These are phyloP conservation scores for Neltuma alba DNA, from an alignment of 306 rosid species.

Conservation along the genomic window DNA sequence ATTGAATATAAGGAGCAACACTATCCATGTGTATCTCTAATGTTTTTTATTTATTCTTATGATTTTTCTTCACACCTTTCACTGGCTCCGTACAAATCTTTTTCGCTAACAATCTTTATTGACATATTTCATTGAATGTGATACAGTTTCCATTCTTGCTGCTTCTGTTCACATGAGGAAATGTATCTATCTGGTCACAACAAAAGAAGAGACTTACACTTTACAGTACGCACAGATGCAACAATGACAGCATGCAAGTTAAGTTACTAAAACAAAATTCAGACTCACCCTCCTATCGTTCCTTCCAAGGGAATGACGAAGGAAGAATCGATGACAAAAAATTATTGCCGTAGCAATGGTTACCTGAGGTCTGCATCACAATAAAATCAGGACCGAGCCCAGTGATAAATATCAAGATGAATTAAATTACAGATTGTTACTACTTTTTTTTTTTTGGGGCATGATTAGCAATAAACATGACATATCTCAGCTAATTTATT, in stretches of 20 bases:
- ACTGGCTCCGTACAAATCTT: neutral
- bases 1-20: neutral
- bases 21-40: neutral
- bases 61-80: neutral
- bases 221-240: neutral
- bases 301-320: constrained; percentile 91
- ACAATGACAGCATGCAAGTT: constrained; percentile 13
- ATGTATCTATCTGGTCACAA: neutral
- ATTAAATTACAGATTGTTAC: constrained; percentile 3
- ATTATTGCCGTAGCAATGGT: constrained; percentile 98
- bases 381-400: constrained; percentile 12
- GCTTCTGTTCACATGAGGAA: neutral
- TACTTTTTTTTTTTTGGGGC: constrained; percentile 11
- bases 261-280: constrained; percentile 22
- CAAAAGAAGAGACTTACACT: neutral
- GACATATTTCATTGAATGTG: neutral
- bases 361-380: constrained; percentile 90
- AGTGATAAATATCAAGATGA: constrained; percentile 21
- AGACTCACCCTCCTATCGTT: constrained; percentile 94
- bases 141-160: neutral
- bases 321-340: constrained; percentile 94
- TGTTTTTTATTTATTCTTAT: neutral
- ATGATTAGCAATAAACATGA: constrained; percentile 12
- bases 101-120: neutral
- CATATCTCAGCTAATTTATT: neutral